Percentiles rank a stretch among this genome's conserved stretches.
Evolutionary conservation across 192 early-diverging fungal genomes (phyloP).

Genomic region (Coemansia asiatica): DNA sequence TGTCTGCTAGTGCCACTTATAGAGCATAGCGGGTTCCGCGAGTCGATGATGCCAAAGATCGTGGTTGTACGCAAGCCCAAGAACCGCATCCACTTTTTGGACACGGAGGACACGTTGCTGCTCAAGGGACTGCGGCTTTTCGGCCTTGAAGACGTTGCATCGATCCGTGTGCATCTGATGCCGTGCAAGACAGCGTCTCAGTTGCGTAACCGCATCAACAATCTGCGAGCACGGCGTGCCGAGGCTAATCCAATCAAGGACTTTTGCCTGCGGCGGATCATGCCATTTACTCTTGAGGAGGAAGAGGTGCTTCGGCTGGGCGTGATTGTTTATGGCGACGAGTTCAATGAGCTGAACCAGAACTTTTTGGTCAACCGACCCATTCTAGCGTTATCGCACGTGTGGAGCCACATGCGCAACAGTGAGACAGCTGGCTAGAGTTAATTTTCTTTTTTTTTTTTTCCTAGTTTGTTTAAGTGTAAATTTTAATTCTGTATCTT

Average conservation of each 20-base stretch:
- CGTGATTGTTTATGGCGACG: slow-evolving; percentile 47
- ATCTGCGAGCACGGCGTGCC: slow-evolving; percentile 41
- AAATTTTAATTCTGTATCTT: background rate
- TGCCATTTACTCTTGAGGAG: slow-evolving; percentile 57
- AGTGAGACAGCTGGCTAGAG: background rate
- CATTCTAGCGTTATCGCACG: slow-evolving; percentile 44
- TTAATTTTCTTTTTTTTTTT: background rate
- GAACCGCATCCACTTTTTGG: slow-evolving; percentile 56
- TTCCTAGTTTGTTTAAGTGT: background rate
- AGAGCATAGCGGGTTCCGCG: slow-evolving; percentile 34
- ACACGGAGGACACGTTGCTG: slow-evolving; percentile 48
- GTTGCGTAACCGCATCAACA: slow-evolving; percentile 55
- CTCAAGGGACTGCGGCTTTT: slow-evolving; percentile 51
- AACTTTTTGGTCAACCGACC: slow-evolving; percentile 45
- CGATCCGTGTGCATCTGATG: slow-evolving; percentile 53
- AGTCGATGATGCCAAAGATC: slow-evolving; percentile 46
- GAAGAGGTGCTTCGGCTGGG: slow-evolving; percentile 51
- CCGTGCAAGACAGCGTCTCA: slow-evolving; percentile 57
- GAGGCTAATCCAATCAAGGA: slow-evolving; percentile 52
- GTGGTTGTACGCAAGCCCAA: slow-evolving; percentile 52
- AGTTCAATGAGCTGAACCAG: slow-evolving; percentile 45
- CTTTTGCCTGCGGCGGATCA: slow-evolving; percentile 44
- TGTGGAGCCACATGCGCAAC: slow-evolving; percentile 37
- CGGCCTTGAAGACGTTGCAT: slow-evolving; percentile 49
- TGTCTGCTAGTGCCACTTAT: slow-evolving; percentile 33